Conservation (phyloP, 768 basidiomycete genomes). For the Tubosaeta sp. region DNA sequence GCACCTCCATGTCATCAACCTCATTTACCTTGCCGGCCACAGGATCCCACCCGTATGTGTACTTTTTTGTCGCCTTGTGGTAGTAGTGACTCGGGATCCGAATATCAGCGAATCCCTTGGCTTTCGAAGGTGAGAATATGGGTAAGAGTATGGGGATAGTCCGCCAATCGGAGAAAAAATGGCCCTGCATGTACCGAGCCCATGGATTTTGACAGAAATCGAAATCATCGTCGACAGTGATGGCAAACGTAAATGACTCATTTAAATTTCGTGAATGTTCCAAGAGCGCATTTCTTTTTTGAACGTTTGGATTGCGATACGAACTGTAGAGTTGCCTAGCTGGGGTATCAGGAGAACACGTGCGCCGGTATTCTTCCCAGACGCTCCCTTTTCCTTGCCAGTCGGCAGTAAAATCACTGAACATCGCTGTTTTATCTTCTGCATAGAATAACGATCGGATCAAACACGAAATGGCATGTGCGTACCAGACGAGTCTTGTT, state of each 20-base stretch:
- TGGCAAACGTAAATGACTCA: constrained; percentile 62
- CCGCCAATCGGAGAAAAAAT: constrained; percentile 97
- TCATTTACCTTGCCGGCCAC: constrained; percentile 69
- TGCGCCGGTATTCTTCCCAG: constrained; percentile 95
- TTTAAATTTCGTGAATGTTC: constrained; percentile 30
- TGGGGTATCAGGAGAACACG: constrained; percentile 72
- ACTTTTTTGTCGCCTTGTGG: constrained; percentile 71
- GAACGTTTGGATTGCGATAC: constrained; percentile 46
- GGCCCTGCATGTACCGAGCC: constrained; percentile 86
- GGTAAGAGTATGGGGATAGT: constrained; percentile 84
- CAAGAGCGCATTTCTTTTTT: constrained; percentile 25
- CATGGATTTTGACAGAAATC: constrained; percentile 82
- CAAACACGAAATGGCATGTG: neutral
- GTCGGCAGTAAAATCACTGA: constrained; percentile 69
- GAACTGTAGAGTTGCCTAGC: constrained; percentile 84
- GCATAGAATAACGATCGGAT: constrained; percentile 1
- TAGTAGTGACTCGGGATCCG: constrained; percentile 97
- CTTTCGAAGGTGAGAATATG: constrained; percentile 89
- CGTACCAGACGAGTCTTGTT: constrained; percentile 32
- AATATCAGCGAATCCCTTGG: constrained; percentile 82
- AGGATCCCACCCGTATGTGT: constrained; percentile 91
- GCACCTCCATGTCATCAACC: constrained; percentile 30
- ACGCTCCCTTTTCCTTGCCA: constrained; percentile 83
- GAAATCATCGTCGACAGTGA: constrained; percentile 55
- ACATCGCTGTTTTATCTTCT: constrained; percentile 50